Evolutionary conservation across 768 basidiomycete species (phyloP).

Genomic region (Amanita inopinata): DNA sequence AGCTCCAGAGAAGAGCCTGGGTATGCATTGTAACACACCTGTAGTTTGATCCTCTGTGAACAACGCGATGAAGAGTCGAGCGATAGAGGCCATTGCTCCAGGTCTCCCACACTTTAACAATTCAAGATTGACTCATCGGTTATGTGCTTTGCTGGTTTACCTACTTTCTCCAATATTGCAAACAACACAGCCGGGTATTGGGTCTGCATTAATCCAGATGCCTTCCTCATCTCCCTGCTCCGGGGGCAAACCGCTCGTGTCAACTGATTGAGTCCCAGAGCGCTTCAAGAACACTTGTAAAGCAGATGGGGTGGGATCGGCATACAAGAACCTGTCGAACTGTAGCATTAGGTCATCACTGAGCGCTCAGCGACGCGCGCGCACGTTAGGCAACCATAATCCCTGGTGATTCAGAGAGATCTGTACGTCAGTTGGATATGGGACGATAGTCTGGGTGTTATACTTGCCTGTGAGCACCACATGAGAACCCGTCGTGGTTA

Average conservation of each 20-base stretch:
- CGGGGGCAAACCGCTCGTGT: constrained; percentile 24
- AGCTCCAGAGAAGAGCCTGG: constrained; percentile 7
- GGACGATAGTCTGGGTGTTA: no score
- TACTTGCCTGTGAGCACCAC: constrained; percentile 78
- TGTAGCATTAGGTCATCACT: background rate
- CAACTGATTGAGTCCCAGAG: constrained; percentile 13
- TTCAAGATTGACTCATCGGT: background rate
- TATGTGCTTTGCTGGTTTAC: constrained; percentile 16
- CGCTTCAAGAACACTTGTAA: constrained; percentile 69
- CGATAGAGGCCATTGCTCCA: constrained; percentile 83
- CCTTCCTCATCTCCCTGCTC: constrained; percentile 52
- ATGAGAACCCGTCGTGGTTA: constrained; percentile 75
- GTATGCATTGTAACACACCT: constrained; percentile 28
- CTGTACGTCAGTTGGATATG: background rate
- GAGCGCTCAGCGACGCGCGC: constrained; percentile 12
- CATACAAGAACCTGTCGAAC: constrained; percentile 66
- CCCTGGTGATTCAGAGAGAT: constrained; percentile 31
- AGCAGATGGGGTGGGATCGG: constrained; percentile 72
- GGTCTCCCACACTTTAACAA: constrained; percentile 71
- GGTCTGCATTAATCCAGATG: constrained; percentile 78
- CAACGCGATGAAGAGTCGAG: constrained; percentile 83
- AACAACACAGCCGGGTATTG: constrained; percentile 73
- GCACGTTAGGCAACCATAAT: constrained; percentile 88
- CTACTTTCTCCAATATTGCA: constrained; percentile 90
- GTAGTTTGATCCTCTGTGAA: constrained; percentile 70